phyloP scores from a whole-genome alignment of 495 filamentous ascomycete species.

The Alectoria sarmentosa region DNA sequence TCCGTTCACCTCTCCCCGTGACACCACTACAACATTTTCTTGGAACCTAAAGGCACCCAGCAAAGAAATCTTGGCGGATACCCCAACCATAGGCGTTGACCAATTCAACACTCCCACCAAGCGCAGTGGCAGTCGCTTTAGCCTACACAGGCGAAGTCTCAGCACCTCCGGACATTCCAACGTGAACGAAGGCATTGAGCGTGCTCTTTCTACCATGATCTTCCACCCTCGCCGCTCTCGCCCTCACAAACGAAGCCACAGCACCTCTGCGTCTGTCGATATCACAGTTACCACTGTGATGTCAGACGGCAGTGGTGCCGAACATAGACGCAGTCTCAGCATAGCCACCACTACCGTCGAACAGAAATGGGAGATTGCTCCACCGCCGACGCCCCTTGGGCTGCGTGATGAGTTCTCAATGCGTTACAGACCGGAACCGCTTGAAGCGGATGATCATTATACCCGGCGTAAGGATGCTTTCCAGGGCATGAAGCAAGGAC shows the following conservation, averaged over 20 bases:
- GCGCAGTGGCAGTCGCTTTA: neutral
- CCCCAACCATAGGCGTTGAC: neutral
- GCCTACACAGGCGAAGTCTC: neutral
- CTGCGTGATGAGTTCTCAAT: conserved; percentile 1
- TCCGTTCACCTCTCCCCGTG: neutral
- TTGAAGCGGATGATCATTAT: neutral
- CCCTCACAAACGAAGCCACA: neutral
- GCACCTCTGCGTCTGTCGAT: neutral
- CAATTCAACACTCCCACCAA: neutral
- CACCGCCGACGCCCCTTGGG: neutral
- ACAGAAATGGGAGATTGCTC: neutral
- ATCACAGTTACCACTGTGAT: neutral
- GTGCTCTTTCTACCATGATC: neutral
- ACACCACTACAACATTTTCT: neutral
- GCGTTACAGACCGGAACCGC: conserved; percentile 2
- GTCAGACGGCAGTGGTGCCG: neutral
- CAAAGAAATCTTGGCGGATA: neutral
- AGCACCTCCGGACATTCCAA: neutral
- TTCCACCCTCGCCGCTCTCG: neutral
- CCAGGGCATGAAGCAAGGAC: conserved; percentile 1
- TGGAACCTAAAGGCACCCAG: neutral
- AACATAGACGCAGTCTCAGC: neutral
- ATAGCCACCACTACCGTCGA: neutral
- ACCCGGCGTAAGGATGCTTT: neutral
- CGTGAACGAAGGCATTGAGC: neutral